Evolutionary conservation across 805 yeast genomes (phyloP).

Genomic region (Zygotorulaspora chibaensis): DNA sequence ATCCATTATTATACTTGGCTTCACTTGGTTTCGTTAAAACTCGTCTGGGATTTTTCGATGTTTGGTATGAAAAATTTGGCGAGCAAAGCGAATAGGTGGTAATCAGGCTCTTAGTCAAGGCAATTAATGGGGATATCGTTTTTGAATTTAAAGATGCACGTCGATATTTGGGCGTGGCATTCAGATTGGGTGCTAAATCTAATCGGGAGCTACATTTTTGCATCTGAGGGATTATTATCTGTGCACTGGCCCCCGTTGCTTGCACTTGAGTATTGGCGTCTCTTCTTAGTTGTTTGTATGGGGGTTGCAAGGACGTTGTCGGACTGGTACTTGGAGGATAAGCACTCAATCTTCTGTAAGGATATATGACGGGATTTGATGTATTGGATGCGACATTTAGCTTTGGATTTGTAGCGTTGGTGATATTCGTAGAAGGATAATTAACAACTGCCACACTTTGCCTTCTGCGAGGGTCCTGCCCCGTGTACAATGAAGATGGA

Average conservation of each 20-base stretch:
- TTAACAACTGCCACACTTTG: slow-evolving; percentile 16
- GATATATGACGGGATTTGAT: slow-evolving; percentile 20
- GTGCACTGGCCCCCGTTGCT: slow-evolving; percentile 16
- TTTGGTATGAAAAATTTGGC: slow-evolving; percentile 75
- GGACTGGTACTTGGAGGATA: slow-evolving; percentile 24
- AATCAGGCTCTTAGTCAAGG: slow-evolving; percentile 70
- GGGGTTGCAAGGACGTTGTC: slow-evolving; percentile 30
- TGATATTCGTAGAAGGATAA: slow-evolving; percentile 7
- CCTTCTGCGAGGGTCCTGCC: slow-evolving; percentile 14
- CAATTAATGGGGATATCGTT: slow-evolving; percentile 73
- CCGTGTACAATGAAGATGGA: slow-evolving; percentile 16
- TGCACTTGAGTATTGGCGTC: slow-evolving; percentile 19
- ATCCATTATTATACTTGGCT: slow-evolving; percentile 74
- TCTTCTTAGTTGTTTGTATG: slow-evolving; percentile 32
- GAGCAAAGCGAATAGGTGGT: slow-evolving; percentile 83
- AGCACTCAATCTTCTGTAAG: slow-evolving; percentile 29
- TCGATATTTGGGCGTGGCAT: slow-evolving; percentile 63
- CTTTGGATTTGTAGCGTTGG: slow-evolving; percentile 5
- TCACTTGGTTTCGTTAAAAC: slow-evolving; percentile 91
- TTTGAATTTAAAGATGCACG: slow-evolving; percentile 61
- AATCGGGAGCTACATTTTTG: slow-evolving; percentile 38
- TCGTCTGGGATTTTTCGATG: slow-evolving; percentile 83
- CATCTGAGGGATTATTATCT: slow-evolving; percentile 46
- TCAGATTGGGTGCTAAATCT: slow-evolving; percentile 60
- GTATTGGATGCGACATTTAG: slow-evolving; percentile 6